Base-by-base conservation (phyloP, 2,329 filamentous ascomycete genomes). In the Beauveria medogensis region DNA sequence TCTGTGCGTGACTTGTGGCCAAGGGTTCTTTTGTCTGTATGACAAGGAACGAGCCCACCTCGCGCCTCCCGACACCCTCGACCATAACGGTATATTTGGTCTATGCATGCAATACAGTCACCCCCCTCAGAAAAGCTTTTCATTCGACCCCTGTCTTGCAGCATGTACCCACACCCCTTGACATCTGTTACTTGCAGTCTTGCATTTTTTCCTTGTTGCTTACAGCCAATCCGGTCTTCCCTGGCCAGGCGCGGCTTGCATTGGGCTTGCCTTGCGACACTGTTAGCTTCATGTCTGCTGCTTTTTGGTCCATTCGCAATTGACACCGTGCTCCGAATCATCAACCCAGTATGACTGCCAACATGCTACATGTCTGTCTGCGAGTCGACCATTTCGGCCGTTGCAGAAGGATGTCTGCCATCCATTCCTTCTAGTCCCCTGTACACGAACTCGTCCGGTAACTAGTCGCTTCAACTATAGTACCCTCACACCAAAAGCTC, bases 91-190 rank as follows among this genome's bases (percentile, higher is more conserved):
- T 70, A 68, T 63, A 68, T 63, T 64, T 64, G 61, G 37, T 68
- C 69, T 69, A 65, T 67, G 67, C 64, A 65, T 66, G 63, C 68
- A 64, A 65, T 71, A 70, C 67, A 69, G 62, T 63, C 69, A 68
- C 61, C 34, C 61, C 54, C 52, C 46, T 55, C 24, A 52, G 41
- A 58, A 59, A 53, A 52, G 18, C 56, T 56, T 59, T 24, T 48
- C 59, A 52, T 34, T 40, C 24, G 28, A 59, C 41, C 65, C 67
- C 62, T 63, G 66, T 64, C 66, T 65, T 59, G 34, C 34, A 28
- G 34, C 51, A 20, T 28, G 48, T 59, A 22, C 24, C 55, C 55
- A 59, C 55, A 18, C 20, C 48, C 34, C 24, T 37, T 69, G 59
- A 64, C 63, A 65, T 65, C 60, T 67, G 53, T 50, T 52, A 53